Evolutionary conservation across 495 filamentous ascomycete genomes (phyloP).

Genomic region (Cercophora newfieldiana): DNA sequence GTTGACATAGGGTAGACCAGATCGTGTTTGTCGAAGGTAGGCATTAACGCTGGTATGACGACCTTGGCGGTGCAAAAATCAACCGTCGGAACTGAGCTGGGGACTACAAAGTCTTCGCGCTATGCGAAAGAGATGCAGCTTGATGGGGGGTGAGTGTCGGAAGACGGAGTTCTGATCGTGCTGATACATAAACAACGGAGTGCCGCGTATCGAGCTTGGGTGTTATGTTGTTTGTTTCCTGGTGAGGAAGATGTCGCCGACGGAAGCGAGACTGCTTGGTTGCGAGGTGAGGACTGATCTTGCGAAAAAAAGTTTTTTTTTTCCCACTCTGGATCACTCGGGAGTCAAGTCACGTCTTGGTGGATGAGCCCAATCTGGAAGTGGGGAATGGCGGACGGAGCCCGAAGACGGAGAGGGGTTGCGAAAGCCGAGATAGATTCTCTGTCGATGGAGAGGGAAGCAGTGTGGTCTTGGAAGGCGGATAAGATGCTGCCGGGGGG

Average conservation of each 20-base stretch:
- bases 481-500: no score
- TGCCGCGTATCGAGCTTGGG: conserved; percentile 42
- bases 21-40: conserved; percentile 46
- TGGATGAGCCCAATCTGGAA: conserved; percentile 21
- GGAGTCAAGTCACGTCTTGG: conserved; percentile 11
- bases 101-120: conserved; percentile 84
- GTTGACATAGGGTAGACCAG: conserved; percentile 53
- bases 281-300: background rate
- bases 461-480: background rate
- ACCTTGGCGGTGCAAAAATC: conserved; percentile 45
- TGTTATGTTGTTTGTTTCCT: conserved; percentile 26
- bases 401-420: conserved; percentile 17
- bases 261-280: conserved; percentile 1
- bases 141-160: conserved; percentile 81
- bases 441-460: background rate
- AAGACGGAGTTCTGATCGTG: conserved; percentile 54
- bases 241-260: conserved; percentile 7
- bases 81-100: conserved; percentile 83
- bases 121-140: conserved; percentile 93
- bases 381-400: conserved; percentile 19
- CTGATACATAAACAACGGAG: conserved; percentile 60
- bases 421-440: background rate
- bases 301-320: conserved; percentile 18
- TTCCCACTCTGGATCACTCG: conserved; percentile 9
- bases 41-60: conserved; percentile 53